Evolutionary conservation across 768 basidiomycete species (phyloP).

Genomic region (Xerocomellus chrysenteron): DNA sequence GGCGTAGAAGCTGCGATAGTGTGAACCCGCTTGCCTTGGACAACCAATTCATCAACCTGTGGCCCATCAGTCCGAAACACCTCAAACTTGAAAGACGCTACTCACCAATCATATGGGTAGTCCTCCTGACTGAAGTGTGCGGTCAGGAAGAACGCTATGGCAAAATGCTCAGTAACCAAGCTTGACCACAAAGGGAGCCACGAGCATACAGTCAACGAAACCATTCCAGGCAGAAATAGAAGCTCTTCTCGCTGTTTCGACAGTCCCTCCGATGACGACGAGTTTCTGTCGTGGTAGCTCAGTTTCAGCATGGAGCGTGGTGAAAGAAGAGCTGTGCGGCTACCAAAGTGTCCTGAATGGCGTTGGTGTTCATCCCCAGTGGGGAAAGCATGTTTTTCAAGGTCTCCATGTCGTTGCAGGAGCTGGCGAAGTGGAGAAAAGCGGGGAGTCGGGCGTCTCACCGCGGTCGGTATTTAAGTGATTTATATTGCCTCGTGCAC

Average conservation of each 20-base stretch:
- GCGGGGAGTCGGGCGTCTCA: conserved; percentile 28
- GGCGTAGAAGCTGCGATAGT: not conserved
- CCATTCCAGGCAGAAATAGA: conserved; percentile 88
- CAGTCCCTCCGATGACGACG: conserved; percentile 86
- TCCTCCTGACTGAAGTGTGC: conserved; percentile 88
- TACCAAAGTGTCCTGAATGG: conserved; percentile 80
- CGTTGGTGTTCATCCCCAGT: conserved; percentile 60
- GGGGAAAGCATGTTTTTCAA: conserved; percentile 73
- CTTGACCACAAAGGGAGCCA: not conserved
- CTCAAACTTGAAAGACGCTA: not conserved
- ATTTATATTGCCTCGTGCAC: conserved; percentile 34
- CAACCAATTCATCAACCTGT: conserved; percentile 87
- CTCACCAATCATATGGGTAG: conserved; percentile 82
- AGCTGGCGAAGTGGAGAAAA: conserved; percentile 36
- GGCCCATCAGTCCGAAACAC: conserved; percentile 4
- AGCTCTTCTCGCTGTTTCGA: conserved; percentile 79
- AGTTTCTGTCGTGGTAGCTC: conserved; percentile 57
- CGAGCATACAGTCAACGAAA: conserved; percentile 71
- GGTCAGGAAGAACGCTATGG: conserved; percentile 80
- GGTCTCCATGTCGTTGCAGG: conserved; percentile 54
- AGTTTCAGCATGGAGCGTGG: not conserved
- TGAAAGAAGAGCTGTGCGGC: conserved; percentile 15
- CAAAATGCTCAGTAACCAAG: conserved; percentile 7
- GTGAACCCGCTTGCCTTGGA: conserved; percentile 54
- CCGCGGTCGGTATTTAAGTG: conserved; percentile 40